Base-by-base conservation (phyloP, 2,329 filamentous ascomycete genomes). In the Arthroderma sp. region DNA sequence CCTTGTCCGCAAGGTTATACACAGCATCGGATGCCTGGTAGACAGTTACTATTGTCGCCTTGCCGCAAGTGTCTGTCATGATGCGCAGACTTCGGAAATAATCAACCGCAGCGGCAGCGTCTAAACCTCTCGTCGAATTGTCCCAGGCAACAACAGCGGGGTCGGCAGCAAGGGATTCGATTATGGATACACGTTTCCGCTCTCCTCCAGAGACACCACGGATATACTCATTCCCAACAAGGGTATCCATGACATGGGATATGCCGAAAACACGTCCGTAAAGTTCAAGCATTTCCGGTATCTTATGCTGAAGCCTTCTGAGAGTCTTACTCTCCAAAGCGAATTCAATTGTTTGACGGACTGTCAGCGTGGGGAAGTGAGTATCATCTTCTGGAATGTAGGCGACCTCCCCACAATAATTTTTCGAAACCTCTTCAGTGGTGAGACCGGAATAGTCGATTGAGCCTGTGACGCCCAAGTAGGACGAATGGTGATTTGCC, bases 11-110 rank as follows among this genome's bases (percentile, higher is more conserved):
- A 28, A 80, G 65, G 43, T 77, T 68, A 54, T 80, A 81, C 48
- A 89, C 86, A 53, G 78, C 86, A 63, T 91, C 83, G 0, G 82
- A 86, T 0, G 84, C 85, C 59, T 93, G 86, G 61, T 93, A 94
- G 0, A 94, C 70, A 0, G 86, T 86, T 2, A 93, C 86, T 49
- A 91, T 87, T 0, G 85, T 89, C 1, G 83, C 84, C 0, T 80
- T 86, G 58, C 82, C 78, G 71, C 87, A 87, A 46, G 91, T 77
- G 59, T 91, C 82, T 15, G 86, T 91, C 66, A 88, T 74, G 33
- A 87, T 79, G 2, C 85, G 79, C 1, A 93, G 69, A 1, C 81
- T 84, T 57, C 77, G 78, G 53, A 70, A 69, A 51, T 78, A 83
- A 51, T 82, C 79, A 4, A 82, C 68, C 3, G 80, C 80, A 0